Percentiles rank a stretch among this genome's conserved stretches.
phyloP scores from a whole-genome alignment of 2,329 filamentous ascomycete genomes.

The Colletotrichum noveboracense region DNA sequence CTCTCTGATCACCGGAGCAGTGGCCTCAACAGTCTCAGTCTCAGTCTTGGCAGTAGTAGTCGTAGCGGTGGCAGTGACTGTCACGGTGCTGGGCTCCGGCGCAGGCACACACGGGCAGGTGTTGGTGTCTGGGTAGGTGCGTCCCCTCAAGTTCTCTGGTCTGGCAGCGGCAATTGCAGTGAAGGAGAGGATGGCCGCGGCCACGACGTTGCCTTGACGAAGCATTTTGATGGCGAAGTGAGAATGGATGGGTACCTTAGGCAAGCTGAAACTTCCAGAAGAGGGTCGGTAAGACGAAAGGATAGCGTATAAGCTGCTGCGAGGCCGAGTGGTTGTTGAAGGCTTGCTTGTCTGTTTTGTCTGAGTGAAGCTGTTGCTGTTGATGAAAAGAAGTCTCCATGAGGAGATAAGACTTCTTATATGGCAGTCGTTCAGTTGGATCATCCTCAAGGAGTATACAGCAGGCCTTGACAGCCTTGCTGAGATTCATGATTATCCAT shows the following conservation, averaged over 20 bases:
- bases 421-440: background rate
- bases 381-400: background rate
- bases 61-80: constrained; percentile 25
- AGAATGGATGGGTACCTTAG: background rate
- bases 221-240: constrained; percentile 25
- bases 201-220: background rate
- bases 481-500: background rate
- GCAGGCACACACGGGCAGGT: constrained; percentile 22
- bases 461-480: background rate
- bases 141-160: constrained; percentile 12
- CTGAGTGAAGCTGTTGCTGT: background rate
- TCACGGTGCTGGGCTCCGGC: constrained; percentile 1
- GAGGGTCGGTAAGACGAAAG: background rate
- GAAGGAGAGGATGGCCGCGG: background rate
- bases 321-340: background rate
- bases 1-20: constrained; percentile 13
- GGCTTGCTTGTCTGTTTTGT: background rate
- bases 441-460: background rate
- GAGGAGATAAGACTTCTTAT: background rate
- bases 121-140: constrained; percentile 11
- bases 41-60: constrained; percentile 25
- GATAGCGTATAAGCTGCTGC: background rate
- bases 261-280: background rate
- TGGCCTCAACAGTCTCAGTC: constrained; percentile 28
- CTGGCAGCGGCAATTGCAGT: background rate